Conservation (phyloP, 257 asterid genomes). For the Solanum tarapatanum region DNA sequence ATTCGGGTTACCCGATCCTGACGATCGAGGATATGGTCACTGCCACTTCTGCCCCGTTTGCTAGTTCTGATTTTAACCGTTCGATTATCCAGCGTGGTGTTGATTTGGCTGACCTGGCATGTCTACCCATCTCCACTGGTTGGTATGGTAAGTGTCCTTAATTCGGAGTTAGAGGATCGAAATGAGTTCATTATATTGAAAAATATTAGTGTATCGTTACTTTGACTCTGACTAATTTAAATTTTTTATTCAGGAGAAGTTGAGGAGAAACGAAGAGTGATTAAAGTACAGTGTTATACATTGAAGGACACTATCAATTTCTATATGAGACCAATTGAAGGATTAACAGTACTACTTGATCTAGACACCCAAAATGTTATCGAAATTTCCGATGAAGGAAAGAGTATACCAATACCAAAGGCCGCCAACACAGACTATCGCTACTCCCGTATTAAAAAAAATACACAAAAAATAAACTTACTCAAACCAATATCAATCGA, state of each 20-base stretch:
- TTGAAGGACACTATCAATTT: constrained; percentile 77
- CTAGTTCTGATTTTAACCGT: constrained; percentile 64
- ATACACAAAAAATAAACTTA: constrained; percentile 31
- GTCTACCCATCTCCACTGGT: constrained; percentile 75
- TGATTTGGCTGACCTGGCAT: constrained; percentile 63
- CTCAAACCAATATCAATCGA: constrained; percentile 83
- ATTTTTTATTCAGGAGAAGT: constrained; percentile 31
- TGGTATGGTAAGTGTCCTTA: constrained; percentile 60
- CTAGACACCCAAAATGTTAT: constrained; percentile 61
- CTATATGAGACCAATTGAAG: constrained; percentile 98
- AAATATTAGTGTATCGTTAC: no score
- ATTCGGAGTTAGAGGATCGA: not conserved
- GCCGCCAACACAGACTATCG: constrained; percentile 84
- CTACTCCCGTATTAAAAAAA: constrained; percentile 39
- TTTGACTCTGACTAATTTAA: no score
- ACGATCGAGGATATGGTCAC: constrained; percentile 82
- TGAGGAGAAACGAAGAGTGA: constrained; percentile 63
- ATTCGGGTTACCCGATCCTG: constrained; percentile 74
- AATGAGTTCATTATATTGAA: no score
- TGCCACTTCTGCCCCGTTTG: constrained; percentile 62
- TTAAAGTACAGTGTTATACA: constrained; percentile 76
- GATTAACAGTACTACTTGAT: constrained; percentile 70
- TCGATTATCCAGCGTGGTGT: constrained; percentile 75
- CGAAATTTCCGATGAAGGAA: constrained; percentile 50
- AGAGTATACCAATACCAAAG: constrained; percentile 63